Evolutionary conservation across 768 basidiomycete species (phyloP).

Genomic region (Agrocybe praecox): DNA sequence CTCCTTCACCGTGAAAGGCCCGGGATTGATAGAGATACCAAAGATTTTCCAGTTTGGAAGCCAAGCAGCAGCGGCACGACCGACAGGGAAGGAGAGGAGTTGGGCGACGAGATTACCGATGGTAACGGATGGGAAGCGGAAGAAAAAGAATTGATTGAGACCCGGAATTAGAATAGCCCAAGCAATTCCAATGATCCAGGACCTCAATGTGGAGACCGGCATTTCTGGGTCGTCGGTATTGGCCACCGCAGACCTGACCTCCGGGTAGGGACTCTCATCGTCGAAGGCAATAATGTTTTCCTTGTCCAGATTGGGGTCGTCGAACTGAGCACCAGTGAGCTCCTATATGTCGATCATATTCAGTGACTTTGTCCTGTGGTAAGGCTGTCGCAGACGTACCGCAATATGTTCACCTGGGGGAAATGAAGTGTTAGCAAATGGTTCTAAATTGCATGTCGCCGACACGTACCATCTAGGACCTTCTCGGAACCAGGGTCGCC

Average conservation of each 20-base stretch:
- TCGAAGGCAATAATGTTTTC: slow-evolving; percentile 39
- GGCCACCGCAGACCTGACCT: slow-evolving; percentile 71
- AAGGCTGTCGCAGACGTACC: slow-evolving; percentile 17
- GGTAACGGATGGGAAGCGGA: slow-evolving; percentile 46
- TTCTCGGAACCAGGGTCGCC: slow-evolving; percentile 18
- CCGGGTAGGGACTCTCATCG: slow-evolving; percentile 78
- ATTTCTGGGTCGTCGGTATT: slow-evolving; percentile 66
- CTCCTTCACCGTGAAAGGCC: slow-evolving; percentile 78
- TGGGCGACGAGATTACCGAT: slow-evolving; percentile 62
- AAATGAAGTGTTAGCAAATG: background rate
- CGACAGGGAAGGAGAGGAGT: slow-evolving; percentile 70
- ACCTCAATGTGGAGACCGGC: slow-evolving; percentile 52
- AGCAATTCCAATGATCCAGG: slow-evolving; percentile 54
- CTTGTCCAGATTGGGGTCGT: slow-evolving; percentile 49
- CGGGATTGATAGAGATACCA: slow-evolving; percentile 69
- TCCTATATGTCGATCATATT: slow-evolving; percentile 18
- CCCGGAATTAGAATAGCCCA: slow-evolving; percentile 61
- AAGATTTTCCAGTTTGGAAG: slow-evolving; percentile 59
- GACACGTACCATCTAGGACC: slow-evolving; percentile 26
- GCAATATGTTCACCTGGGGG: slow-evolving; percentile 30
- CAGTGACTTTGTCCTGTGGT: background rate
- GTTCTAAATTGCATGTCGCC: background rate
- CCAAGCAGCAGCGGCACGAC: slow-evolving; percentile 53
- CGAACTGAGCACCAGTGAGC: slow-evolving; percentile 39
- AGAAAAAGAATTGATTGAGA: slow-evolving; percentile 57